Evolutionary conservation across 2,329 filamentous ascomycete species (phyloP).

Genomic region (Claviceps paspali): DNA sequence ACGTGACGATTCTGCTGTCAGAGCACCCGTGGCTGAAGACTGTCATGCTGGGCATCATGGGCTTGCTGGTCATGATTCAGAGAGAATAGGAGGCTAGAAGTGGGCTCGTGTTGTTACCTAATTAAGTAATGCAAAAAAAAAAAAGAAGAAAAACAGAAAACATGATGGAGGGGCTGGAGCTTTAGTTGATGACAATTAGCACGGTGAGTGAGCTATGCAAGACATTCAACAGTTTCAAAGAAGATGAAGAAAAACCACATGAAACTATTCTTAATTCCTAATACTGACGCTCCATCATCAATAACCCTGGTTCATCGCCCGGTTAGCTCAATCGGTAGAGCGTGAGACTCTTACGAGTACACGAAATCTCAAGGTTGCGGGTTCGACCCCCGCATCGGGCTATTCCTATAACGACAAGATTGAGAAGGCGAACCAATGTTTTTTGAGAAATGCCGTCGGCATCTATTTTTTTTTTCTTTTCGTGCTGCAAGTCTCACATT

Average conservation of each 20-base stretch:
- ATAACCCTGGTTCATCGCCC: slow-evolving; percentile 11
- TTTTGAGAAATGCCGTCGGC: neutral
- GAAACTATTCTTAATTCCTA: too few species aligned
- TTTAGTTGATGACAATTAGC: too few species aligned
- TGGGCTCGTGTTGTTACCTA: neutral
- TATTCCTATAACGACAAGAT: neutral
- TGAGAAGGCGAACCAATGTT: neutral
- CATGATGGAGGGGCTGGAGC: too few species aligned
- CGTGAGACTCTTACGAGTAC: slow-evolving; percentile 47
- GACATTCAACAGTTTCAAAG: too few species aligned
- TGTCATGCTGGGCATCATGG: slow-evolving; percentile 88
- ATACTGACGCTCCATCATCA: too few species aligned
- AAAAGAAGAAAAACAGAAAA: too few species aligned
- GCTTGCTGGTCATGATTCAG: slow-evolving; percentile 80
- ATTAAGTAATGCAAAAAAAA: neutral
- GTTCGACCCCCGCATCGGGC: slow-evolving; percentile 32
- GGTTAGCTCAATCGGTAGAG: slow-evolving; percentile 39
- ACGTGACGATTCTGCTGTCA: slow-evolving; percentile 88
- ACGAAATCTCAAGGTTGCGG: slow-evolving; percentile 32
- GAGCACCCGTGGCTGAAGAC: slow-evolving; percentile 97
- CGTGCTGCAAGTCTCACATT: too few species aligned
- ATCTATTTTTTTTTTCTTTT: neutral
- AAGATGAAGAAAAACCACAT: too few species aligned
- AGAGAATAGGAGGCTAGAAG: slow-evolving; percentile 44
- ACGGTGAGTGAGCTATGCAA: too few species aligned